Conservation (phyloP, 345 rosid species). For the Kernera saxatilis region DNA sequence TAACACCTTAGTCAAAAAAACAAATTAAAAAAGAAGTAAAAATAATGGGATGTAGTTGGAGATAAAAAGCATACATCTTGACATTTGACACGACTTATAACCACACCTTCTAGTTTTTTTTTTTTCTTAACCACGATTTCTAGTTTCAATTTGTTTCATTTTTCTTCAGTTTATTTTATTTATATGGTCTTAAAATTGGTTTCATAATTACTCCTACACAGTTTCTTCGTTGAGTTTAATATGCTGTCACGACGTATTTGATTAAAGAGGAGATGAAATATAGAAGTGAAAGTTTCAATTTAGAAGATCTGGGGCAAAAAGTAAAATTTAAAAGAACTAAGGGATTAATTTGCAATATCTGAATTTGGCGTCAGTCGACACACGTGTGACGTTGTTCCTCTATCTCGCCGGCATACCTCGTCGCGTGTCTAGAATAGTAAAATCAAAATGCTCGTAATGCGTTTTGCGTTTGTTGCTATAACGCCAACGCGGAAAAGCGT, state of each 20-base stretch:
- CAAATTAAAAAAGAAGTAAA: neutral
- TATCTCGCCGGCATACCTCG: neutral
- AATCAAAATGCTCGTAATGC: too few species aligned
- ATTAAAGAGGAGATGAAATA: neutral
- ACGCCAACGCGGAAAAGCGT: neutral
- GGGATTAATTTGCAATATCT: conserved; percentile 3
- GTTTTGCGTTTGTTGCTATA: neutral
- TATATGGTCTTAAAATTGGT: neutral
- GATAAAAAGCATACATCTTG: conserved; percentile 14
- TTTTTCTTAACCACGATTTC: neutral
- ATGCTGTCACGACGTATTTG: neutral
- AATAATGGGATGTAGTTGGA: conserved; percentile 21
- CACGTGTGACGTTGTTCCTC: conserved; percentile 7
- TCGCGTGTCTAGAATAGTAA: too few species aligned
- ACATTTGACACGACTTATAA: conserved; percentile 16
- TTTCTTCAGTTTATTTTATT: too few species aligned
- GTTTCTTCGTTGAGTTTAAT: neutral
- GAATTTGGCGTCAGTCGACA: neutral
- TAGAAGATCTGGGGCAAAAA: neutral
- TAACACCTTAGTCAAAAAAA: neutral
- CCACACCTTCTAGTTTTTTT: neutral
- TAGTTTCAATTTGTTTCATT: neutral
- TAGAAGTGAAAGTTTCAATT: neutral
- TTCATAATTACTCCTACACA: neutral
- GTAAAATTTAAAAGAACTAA: neutral